Evolutionary conservation across 2,329 filamentous ascomycete species (phyloP), one percentile per base, ranked within the genome.

Genomic region (Talaromyces islandicus): DNA sequence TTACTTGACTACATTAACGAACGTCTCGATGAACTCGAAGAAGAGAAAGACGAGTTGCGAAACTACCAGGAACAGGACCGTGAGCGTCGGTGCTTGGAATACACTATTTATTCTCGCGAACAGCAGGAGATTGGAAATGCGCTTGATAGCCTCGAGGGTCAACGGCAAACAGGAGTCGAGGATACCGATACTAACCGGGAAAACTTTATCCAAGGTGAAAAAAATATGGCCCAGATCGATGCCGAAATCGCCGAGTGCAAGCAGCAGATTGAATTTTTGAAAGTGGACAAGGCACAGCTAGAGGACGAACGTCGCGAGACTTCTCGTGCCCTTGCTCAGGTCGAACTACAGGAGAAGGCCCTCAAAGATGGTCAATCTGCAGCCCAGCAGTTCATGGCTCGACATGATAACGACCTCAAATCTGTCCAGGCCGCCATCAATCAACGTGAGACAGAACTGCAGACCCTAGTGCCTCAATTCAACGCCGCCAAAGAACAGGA

Each of bases 41-140:
- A 96, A 72, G 94, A 99, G 75, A 97, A 97, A 74, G 92, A 97
- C 70, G 95, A 99, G 74, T 81, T 99, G 43, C 87, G 92, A 52
- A 92, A 88, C 7, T 99, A 92, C 71, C 94, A 97, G 74, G 92
- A 96, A 62, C 96, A 95, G 73, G 94, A 99, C 68, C 87, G 90
- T 60, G 92, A 99, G 74, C 86, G 92, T 61, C 84, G 92, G 65
- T 97, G 92, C 72, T 81, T 99, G 52, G 91, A 97, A 74, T 97
- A 97, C 71, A 94, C 92, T 0, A 92, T 96, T 68, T 92, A 96
- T 75, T 88, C 94, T 66, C 88, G 91, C 63, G 91, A 97, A 69
- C 92, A 97, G 71, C 84, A 88, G 19, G 88, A 89, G 24, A 86
- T 96, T 38, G 82, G 89, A 61, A 85, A 86, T 51, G 86, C 89